Base-by-base conservation (phyloP, 2,329 filamentous ascomycete species). In the Diaporthe vexans region DNA sequence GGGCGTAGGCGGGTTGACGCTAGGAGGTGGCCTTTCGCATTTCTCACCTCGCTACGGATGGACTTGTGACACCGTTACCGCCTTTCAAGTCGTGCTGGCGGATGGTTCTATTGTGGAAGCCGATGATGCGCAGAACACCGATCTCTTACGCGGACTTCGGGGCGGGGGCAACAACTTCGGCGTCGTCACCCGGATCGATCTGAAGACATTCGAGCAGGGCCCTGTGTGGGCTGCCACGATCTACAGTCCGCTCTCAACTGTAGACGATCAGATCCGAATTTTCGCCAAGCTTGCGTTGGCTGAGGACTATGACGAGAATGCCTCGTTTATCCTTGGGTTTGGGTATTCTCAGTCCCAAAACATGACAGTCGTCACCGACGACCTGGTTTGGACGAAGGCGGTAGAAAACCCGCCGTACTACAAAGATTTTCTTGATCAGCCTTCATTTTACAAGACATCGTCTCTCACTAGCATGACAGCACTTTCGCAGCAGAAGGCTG, bases 101-200 rank as follows among this genome's bases (percentile, higher is more conserved):
- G 43, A 52, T 15, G 61, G 73, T 5, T 63, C 48, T 1, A 51
- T 74, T 8, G 69, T 74, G 11, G 61, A 54, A 24, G 71, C 59
- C 21, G 57, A 51, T 19, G 51, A 57, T 6, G 43, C 24, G 17
- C 21, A 69, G 15, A 75, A 79, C 54, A 21, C 29, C 1, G 78
- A 78, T 21, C 65, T 80, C 1, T 76, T 69, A 17, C 72, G 58
- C 35, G 77, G 67, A 1, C 76, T 80, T 11, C 63, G 74, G 1
- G 77, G 77, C 11, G 77, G 76, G 1, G 4, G 67, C 54, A 78
- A 76, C 48, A 79, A 78, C 56, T 78, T 78, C 69, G 78, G 78
- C n/a, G 71, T 78, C 70, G 78, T 79, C 17, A 78, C 77, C 0
- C 69, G 74, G 4, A 71, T 78, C 43, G 63, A 74, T 21, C 35